Conservation (phyloP, 345 rosid species). For the Microthlaspi erraticum region DNA sequence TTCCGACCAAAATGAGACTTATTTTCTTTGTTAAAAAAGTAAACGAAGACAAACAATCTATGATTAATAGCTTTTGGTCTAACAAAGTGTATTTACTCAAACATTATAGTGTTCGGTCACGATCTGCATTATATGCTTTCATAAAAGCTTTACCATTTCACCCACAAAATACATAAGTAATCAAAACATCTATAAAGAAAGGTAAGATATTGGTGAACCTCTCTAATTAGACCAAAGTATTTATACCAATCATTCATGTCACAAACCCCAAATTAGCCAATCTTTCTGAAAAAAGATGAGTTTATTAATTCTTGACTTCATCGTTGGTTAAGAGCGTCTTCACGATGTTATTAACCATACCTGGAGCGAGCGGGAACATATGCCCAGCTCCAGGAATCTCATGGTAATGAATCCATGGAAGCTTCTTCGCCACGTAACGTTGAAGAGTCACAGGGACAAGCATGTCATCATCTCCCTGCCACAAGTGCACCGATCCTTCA, state of each 20-base stretch:
- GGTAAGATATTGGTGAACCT: conserved; percentile 14
- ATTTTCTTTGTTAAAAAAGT: no score
- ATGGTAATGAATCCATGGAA: conserved; percentile 68
- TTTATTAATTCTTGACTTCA: conserved; percentile 30
- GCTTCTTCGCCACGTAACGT: conserved; percentile 55
- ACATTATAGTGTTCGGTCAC: no score
- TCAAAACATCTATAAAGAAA: not conserved
- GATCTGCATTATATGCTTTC: no score
- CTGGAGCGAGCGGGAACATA: conserved; percentile 51
- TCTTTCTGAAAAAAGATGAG: not conserved
- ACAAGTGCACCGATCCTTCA: conserved; percentile 60
- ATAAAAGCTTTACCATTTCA: conserved; percentile 20
- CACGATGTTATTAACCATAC: conserved; percentile 51
- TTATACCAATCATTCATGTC: not conserved
- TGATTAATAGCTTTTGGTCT: no score
- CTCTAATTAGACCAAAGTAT: conserved; percentile 16
- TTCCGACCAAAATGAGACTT: no score
- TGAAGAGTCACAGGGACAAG: conserved; percentile 59
- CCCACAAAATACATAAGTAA: not conserved
- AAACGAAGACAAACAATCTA: no score
- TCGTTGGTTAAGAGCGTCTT: conserved; percentile 47
- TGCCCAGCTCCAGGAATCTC: conserved; percentile 67
- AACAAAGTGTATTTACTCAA: no score
- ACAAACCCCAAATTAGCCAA: conserved; percentile 1
- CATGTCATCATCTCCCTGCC: conserved; percentile 70